These are phyloP conservation scores for Aspergillus unguis DNA, from an alignment of 2,329 filamentous ascomycete genomes.

Conservation along the genomic window DNA sequence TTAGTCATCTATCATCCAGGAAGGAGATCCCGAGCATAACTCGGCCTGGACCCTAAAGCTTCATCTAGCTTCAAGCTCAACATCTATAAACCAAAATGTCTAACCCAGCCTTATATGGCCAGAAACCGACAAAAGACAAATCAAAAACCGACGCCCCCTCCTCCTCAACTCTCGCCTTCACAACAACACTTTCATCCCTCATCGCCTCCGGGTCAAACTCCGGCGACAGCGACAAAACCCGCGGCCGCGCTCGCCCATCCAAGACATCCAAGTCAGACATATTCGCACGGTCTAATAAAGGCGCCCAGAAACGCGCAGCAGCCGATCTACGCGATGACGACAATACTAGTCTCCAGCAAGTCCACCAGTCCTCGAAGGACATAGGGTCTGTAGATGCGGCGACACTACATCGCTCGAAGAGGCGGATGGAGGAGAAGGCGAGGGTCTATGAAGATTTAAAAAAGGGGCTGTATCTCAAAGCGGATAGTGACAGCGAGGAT, in stretches of 20 bases:
- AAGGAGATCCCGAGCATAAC: background rate
- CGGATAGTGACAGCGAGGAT: conserved; percentile 34
- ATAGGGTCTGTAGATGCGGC: conserved; percentile 59
- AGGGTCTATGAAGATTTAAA: conserved; percentile 86
- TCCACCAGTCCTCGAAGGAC: conserved; percentile 59
- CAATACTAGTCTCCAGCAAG: conserved; percentile 56
- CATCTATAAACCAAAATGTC: conserved; percentile 9
- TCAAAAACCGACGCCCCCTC: conserved; percentile 52
- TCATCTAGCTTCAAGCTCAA: background rate
- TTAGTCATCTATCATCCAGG: conserved; percentile 15
- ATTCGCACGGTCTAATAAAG: conserved; percentile 64
- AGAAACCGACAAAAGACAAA: conserved; percentile 66
- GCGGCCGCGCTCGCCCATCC: conserved; percentile 44
- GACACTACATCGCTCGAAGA: conserved; percentile 63
- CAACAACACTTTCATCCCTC: conserved; percentile 79
- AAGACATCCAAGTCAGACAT: conserved; percentile 61
- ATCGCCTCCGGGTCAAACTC: conserved; percentile 54
- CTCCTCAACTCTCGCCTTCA: conserved; percentile 76
- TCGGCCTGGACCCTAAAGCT: background rate
- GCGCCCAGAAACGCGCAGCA: conserved; percentile 60
- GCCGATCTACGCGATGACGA: conserved; percentile 54
- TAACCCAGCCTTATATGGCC: conserved; percentile 64
- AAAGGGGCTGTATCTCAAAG: conserved; percentile 72
- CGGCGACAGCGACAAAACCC: conserved; percentile 38
- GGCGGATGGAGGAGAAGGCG: conserved; percentile 87